phyloP scores from a whole-genome alignment of 495 filamentous ascomycete species.

The Aspergillus sclerotioniger region DNA sequence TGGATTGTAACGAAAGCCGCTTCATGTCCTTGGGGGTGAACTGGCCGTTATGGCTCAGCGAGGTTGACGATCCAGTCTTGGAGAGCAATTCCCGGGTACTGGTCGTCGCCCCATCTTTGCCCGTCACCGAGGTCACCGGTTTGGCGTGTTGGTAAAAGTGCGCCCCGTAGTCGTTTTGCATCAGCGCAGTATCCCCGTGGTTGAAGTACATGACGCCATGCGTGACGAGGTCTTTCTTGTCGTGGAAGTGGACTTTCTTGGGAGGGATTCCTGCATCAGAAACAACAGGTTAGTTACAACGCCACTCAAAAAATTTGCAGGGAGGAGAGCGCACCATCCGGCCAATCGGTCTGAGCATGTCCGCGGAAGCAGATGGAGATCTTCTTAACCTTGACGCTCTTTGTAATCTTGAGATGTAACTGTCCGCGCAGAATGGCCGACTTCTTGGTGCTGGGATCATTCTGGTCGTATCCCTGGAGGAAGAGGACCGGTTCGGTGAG shows the following conservation, averaged over 20 bases:
- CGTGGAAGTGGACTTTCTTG: conserved; percentile 75
- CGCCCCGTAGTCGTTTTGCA: conserved; percentile 57
- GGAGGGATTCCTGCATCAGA: conserved; percentile 74
- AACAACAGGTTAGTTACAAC: conserved; percentile 12
- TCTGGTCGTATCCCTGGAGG: conserved; percentile 86
- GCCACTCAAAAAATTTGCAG: conserved; percentile 9
- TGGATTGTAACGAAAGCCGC: conserved; percentile 73
- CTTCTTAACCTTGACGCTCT: conserved; percentile 93
- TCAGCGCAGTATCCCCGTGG: conserved; percentile 60
- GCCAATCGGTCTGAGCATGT: conserved; percentile 90
- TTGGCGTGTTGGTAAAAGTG: conserved; percentile 46
- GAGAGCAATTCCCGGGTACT: conserved; percentile 43
- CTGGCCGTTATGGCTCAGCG: conserved; percentile 28
- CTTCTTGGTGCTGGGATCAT: conserved; percentile 62
- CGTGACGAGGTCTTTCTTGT: conserved; percentile 61
- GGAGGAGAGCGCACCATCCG: conserved; percentile 63
- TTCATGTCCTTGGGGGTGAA: conserved; percentile 51
- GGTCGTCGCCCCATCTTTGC: conserved; percentile 45
- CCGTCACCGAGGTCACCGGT: conserved; percentile 41
- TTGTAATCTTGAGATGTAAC: conserved; percentile 77
- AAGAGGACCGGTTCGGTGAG: conserved; percentile 89
- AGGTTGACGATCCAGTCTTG: conserved; percentile 37
- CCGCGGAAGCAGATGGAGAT: conserved; percentile 84
- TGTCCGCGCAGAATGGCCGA: conserved; percentile 85
- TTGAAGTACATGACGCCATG: conserved; percentile 50